A percentile compares a stretch with the other conserved stretches of the same genome.
phyloP scores from a whole-genome alignment of 164 flowering plant species.

The Cinnamomum chago region DNA sequence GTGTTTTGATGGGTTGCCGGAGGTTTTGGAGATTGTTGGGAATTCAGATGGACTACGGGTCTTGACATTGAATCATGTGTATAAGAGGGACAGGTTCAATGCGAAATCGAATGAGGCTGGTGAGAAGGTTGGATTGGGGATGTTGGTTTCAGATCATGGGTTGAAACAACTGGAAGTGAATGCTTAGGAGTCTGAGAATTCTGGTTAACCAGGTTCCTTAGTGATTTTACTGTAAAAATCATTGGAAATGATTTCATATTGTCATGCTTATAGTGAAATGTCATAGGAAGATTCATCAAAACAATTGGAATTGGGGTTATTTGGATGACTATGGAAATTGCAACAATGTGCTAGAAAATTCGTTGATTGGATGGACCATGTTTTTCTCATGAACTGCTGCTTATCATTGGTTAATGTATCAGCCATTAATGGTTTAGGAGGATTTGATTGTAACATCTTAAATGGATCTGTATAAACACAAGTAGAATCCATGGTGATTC shows the following conservation, averaged over 20 bases:
- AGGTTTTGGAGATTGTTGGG: conserved; percentile 71
- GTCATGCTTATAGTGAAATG: background rate
- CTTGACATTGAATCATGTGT: conserved; percentile 55
- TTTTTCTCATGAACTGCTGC: background rate
- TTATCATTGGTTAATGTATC: background rate
- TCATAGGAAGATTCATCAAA: background rate
- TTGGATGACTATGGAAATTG: too few relatives aligned
- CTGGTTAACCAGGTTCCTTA: background rate
- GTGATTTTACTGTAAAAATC: background rate
- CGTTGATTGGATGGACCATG: too few relatives aligned
- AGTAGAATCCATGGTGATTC: background rate
- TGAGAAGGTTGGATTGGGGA: conserved; percentile 42
- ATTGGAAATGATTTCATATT: background rate
- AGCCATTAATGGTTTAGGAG: background rate
- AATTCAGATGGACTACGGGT: conserved; percentile 37
- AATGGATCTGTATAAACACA: background rate
- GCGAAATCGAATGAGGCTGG: conserved; percentile 11
- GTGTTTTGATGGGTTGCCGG: conserved; percentile 71
- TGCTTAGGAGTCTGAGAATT: conserved; percentile 19
- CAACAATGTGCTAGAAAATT: too few relatives aligned
- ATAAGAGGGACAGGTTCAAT: conserved; percentile 20
- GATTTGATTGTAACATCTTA: background rate
- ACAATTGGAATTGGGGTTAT: background rate
- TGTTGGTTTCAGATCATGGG: conserved; percentile 37
- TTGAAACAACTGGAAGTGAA: conserved; percentile 59